phyloP scores from a whole-genome alignment of 345 rosid genomes.

The Cardiospermum halicacabum region DNA sequence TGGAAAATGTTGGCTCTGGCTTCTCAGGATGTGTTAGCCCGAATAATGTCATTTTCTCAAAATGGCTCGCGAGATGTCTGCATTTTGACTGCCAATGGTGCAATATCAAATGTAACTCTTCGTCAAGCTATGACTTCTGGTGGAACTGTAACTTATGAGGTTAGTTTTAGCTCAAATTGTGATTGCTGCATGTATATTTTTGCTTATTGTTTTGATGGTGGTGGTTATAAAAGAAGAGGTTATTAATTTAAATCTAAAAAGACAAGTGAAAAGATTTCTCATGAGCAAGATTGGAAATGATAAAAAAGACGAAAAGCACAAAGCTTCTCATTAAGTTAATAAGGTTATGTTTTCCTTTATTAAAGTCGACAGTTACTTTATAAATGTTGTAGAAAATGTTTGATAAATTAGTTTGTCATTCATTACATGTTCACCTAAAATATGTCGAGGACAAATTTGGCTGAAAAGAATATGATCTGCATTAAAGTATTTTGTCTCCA shows the following conservation, averaged over 20 bases:
- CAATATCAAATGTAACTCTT: slow-evolving; percentile 48
- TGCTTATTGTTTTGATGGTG: background rate
- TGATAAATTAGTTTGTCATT: background rate
- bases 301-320: background rate
- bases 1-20: background rate
- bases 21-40: slow-evolving; percentile 36
- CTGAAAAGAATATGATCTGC: background rate
- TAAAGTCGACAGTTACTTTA: background rate
- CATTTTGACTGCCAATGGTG: slow-evolving; percentile 41
- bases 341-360: background rate
- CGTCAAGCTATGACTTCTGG: slow-evolving; percentile 42
- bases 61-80: slow-evolving; percentile 38
- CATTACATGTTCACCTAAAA: background rate
- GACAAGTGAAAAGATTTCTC: background rate
- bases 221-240: background rate
- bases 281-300: background rate
- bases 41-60: slow-evolving; percentile 37
- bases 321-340: background rate
- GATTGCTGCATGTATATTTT: background rate
- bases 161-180: slow-evolving; percentile 12
- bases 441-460: background rate
- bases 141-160: slow-evolving; percentile 52
- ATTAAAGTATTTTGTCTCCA: background rate
- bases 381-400: background rate
- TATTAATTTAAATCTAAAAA: background rate